Percentiles rank a stretch among this genome's conserved stretches.
Conservation (phyloP, 257 asterid genomes). For the Solanum sejunctum region DNA sequence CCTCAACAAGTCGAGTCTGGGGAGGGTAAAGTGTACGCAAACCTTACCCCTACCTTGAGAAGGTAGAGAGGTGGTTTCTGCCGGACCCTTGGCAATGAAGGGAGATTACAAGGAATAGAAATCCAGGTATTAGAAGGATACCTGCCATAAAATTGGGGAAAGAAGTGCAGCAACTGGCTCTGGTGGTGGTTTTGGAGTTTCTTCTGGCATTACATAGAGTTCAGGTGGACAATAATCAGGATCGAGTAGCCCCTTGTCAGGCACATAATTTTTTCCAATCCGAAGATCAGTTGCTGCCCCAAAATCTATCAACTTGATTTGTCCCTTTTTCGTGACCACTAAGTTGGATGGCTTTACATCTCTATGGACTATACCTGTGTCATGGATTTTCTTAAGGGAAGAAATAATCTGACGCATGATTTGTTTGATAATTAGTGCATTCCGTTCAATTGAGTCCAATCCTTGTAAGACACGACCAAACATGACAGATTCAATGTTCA, state of each 20-base stretch:
- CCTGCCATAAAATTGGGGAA: constrained; percentile 94
- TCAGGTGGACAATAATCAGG: constrained; percentile 98
- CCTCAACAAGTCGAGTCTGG: background rate
- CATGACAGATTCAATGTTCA: constrained; percentile 74
- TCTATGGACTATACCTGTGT: constrained; percentile 83
- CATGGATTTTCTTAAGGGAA: constrained; percentile 81
- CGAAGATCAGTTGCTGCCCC: constrained; percentile 98
- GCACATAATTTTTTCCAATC: constrained; percentile 84
- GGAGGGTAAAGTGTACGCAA: background rate
- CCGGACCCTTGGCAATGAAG: background rate
- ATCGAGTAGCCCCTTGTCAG: constrained; percentile 72
- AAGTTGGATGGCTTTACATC: constrained; percentile 96
- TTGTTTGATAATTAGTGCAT: constrained; percentile 82
- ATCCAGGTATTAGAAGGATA: background rate
- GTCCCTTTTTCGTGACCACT: constrained; percentile 87
- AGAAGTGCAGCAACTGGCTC: constrained; percentile 90
- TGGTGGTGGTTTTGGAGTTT: constrained; percentile 96
- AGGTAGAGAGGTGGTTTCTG: background rate
- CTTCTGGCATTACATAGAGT: constrained; percentile 91
- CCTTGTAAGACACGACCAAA: constrained; percentile 82
- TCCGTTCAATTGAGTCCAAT: constrained; percentile 51
- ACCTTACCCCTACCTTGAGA: background rate
- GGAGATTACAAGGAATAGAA: background rate
- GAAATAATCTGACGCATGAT: constrained; percentile 85
- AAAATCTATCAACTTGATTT: constrained; percentile 82